Base-by-base conservation (phyloP, 2,329 filamentous ascomycete species). In the Ampelomyces quisqualis region DNA sequence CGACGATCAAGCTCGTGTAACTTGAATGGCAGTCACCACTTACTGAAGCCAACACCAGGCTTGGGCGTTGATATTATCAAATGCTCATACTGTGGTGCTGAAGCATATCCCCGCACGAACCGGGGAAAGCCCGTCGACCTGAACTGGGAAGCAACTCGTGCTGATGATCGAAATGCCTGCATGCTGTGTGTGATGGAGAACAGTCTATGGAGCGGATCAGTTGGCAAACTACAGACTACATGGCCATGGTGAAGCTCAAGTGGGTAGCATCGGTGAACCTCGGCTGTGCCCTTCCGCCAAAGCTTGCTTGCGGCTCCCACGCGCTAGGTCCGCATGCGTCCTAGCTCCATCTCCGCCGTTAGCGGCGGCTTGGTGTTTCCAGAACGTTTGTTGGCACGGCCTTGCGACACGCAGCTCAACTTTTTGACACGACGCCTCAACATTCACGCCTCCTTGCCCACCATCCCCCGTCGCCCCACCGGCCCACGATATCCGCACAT, bases 41-140 rank as follows among this genome's bases (percentile, higher is more conserved):
- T 77, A 95, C 91, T 87, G 73, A 95, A 80, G 2, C 88, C 88
- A 43, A 98, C 90, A 35, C 90, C 90, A n/a, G 88, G 85, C 69
- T 85, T 86, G 7, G 91, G 91, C 53, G 81, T 82, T 13, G 88
- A 89, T 35, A 89, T 83, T 55, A 93, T 76, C 57, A 97, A 84
- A 70, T 85, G 85, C 64, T 96, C 86, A 71, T 94, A 96, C 28
- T 54, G 55, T 36, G 49, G 60, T 50, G 71, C 72, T 43, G 72
- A 75, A 50, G 71, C 70, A 62, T 73, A 74, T 41, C 71, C 69
- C 36, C 80, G 76, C 46, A 72, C 67, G 34, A 81, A 65, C 37
- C 77, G 74, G 31, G 82, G 81, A 23, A 84, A 71, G 28, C 77
- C 77, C 35, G 73, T 75, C 28, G 76, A 70, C 8, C 57, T 77